Percentiles rank a stretch among this genome's conserved stretches.
These are phyloP conservation scores for Begonia loranthoides DNA, from an alignment of 306 rosid species.

Conservation along the genomic window DNA sequence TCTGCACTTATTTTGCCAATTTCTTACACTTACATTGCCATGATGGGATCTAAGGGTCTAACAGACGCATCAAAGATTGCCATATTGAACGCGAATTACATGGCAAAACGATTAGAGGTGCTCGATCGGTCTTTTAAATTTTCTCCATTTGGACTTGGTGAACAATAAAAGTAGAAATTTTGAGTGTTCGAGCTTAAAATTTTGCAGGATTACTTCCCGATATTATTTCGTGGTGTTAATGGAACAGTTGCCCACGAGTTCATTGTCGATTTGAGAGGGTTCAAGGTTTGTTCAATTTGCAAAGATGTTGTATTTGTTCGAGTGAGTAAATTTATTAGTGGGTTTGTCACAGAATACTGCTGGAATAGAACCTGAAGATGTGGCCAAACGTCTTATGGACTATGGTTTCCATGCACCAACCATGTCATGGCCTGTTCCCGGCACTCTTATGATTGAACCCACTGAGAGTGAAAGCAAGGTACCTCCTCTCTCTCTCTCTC, in stretches of 20 bases:
- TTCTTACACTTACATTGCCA: conserved; percentile 89
- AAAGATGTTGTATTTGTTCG: neutral
- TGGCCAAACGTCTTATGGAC: conserved; percentile 98
- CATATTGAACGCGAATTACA: conserved; percentile 93
- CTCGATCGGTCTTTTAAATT: no score
- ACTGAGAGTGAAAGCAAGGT: conserved; percentile 99
- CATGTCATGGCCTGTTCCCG: conserved; percentile 99
- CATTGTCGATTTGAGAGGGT: conserved; percentile 90
- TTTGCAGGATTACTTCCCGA: conserved; percentile 54
- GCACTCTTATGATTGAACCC: conserved; percentile 98
- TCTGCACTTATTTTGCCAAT: conserved; percentile 98
- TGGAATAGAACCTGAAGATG: conserved; percentile 88
- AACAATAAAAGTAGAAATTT: no score
- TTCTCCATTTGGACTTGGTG: no score
- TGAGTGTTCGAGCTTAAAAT: neutral
- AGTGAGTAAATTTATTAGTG: conserved; percentile 12
- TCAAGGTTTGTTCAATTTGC: conserved; percentile 43
- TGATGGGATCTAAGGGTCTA: conserved; percentile 99
- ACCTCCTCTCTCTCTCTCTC: conserved; percentile 7
- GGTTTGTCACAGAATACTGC: conserved; percentile 49
- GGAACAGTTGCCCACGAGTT: conserved; percentile 95
- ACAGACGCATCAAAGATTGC: conserved; percentile 94
- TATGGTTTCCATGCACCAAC: conserved; percentile 97
- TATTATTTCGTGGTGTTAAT: conserved; percentile 97
- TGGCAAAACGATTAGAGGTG: conserved; percentile 98